These are phyloP conservation scores for Suhomyces chickasaworum DNA, from an alignment of 1,139 yeast species.

Conservation along the genomic window DNA sequence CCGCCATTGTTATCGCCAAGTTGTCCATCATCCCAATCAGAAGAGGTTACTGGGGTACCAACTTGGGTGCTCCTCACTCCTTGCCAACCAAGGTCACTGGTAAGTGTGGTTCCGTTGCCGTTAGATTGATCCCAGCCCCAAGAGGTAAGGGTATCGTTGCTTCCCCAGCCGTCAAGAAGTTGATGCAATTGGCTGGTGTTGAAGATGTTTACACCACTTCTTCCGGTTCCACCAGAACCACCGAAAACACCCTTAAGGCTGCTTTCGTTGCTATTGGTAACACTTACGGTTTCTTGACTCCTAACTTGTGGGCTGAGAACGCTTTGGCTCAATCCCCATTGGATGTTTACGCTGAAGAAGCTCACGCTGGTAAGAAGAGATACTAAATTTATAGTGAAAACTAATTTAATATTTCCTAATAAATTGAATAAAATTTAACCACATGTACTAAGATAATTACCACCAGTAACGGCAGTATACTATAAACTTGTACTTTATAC, in stretches of 20 bases:
- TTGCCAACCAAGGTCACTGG: constrained; percentile 98
- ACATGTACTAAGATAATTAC: no score
- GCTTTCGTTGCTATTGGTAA: constrained; percentile 99
- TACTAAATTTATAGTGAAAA: constrained; percentile 37
- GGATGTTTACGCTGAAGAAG: constrained; percentile 89
- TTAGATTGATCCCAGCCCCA: constrained; percentile 99
- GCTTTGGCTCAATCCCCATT: constrained; percentile 89
- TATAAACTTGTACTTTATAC: no score
- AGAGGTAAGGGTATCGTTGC: constrained; percentile 99
- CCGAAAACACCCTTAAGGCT: constrained; percentile 99
- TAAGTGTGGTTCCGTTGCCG: constrained; percentile 99
- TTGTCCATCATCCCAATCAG: constrained; percentile 98
- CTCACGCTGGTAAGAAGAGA: constrained; percentile 71
- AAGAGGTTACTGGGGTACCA: constrained; percentile 99
- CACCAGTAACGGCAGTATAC: no score
- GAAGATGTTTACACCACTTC: constrained; percentile 99
- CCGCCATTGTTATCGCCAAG: constrained; percentile 99
- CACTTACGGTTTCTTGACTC: constrained; percentile 99
- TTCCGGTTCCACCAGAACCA: constrained; percentile 99
- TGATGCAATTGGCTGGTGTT: constrained; percentile 99
- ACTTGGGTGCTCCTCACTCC: constrained; percentile 99
- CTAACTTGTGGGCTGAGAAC: constrained; percentile 95
- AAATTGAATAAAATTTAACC: no score
- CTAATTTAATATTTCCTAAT: neutral
- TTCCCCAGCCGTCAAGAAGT: constrained; percentile 99